Conservation (phyloP, 1,284 basidiomycete species). For the Ustilago trichophora region DNA sequence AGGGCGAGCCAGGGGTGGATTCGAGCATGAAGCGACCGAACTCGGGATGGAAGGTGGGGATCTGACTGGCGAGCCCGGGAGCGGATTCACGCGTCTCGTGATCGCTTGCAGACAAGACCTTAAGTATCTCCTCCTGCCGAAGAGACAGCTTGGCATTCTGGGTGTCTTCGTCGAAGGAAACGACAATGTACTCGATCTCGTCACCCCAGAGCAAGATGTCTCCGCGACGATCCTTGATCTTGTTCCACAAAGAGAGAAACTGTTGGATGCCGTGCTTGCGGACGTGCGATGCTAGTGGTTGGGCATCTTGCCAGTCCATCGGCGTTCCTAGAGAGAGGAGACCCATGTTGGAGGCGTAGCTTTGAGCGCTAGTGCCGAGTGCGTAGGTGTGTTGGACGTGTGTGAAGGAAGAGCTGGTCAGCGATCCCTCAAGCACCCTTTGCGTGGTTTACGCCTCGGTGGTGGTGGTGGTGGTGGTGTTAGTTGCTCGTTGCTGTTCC, state of each 20-base stretch:
- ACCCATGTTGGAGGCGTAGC: slow-evolving; percentile 76
- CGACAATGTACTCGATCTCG: slow-evolving; percentile 98
- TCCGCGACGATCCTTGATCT: slow-evolving; percentile 87
- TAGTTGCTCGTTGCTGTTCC: too few species aligned
- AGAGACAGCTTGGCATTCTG: slow-evolving; percentile 88
- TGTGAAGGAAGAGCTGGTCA: background rate
- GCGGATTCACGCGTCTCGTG: slow-evolving; percentile 73
- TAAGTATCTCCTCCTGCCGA: slow-evolving; percentile 90
- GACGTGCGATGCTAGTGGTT: slow-evolving; percentile 81
- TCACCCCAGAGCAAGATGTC: slow-evolving; percentile 98
- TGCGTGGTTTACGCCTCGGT: too few species aligned
- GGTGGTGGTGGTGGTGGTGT: too few species aligned
- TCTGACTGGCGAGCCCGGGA: slow-evolving; percentile 71
- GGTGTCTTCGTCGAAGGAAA: slow-evolving; percentile 80
- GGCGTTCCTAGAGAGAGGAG: slow-evolving; percentile 94
- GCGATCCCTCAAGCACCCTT: too few species aligned
- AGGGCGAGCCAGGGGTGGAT: slow-evolving; percentile 93
- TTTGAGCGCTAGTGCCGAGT: too few species aligned
- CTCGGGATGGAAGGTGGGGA: slow-evolving; percentile 97
- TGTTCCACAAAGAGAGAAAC: slow-evolving; percentile 91
- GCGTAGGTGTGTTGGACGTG: too few species aligned
- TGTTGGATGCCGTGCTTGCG: slow-evolving; percentile 92
- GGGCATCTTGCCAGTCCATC: slow-evolving; percentile 88
- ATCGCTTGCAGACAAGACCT: slow-evolving; percentile 72
- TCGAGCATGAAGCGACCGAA: slow-evolving; percentile 99